Evolutionary conservation across 208 protist genomes (phyloP).

Genomic region (Crithidia brevicula): DNA sequence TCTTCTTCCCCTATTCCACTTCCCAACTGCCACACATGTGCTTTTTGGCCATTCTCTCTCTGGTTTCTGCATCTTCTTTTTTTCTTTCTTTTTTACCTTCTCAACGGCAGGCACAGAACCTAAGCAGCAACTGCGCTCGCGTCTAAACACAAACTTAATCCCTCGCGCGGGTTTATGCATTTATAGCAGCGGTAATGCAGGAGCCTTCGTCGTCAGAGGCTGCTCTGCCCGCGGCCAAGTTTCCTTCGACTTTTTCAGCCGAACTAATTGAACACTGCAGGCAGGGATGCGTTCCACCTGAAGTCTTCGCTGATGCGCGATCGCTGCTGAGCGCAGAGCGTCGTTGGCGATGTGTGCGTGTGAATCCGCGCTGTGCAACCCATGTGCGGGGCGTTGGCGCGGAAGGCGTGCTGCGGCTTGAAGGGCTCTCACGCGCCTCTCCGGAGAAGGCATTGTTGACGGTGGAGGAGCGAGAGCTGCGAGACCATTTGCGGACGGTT

Average conservation of each 20-base stretch:
- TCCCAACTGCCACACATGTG: too few relatives aligned
- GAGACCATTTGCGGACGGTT: neutral
- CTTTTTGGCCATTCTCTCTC: too few relatives aligned
- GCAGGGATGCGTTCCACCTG: conserved; percentile 44
- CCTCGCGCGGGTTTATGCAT: too few relatives aligned
- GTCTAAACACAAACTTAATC: too few relatives aligned
- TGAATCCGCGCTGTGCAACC: conserved; percentile 39
- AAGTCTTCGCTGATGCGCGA: conserved; percentile 58
- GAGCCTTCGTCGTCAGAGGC: neutral
- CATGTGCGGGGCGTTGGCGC: conserved; percentile 16
- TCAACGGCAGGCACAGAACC: too few relatives aligned
- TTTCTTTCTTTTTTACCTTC: too few relatives aligned
- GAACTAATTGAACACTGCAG: conserved; percentile 57
- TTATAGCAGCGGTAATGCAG: neutral
- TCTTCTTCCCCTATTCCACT: too few relatives aligned
- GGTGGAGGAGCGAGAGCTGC: neutral
- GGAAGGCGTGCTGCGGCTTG: conserved; percentile 8
- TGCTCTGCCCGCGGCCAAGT: conserved; percentile 4
- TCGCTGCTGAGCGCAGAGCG: conserved; percentile 10
- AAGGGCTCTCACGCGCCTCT: neutral
- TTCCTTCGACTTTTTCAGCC: conserved; percentile 58
- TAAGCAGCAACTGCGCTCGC: too few relatives aligned
- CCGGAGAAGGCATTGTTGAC: neutral
- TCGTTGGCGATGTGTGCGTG: conserved; percentile 57
- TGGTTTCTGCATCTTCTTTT: neutral